Base-by-base conservation (phyloP, 345 rosid species). In the Anastatica hierochuntica region DNA sequence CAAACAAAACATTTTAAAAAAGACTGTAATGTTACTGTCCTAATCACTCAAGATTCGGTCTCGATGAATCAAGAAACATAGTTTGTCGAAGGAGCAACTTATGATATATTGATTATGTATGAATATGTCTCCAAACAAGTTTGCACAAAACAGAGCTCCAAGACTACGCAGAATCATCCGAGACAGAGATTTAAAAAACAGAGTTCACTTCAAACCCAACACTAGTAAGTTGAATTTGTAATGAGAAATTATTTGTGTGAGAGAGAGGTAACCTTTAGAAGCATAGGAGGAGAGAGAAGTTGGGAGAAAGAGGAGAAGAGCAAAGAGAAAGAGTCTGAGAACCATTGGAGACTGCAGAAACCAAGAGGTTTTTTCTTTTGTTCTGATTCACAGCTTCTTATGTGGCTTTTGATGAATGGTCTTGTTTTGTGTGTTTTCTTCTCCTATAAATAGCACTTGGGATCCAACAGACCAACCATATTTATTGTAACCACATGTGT, bases 371-470 rank as follows among this genome's bases (percentile, higher is more conserved):
- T 14, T n/a, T n/a, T n/a, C n/a, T n/a, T n/a, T n/a, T n/a, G n/a
- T 64, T 35, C 49, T 69, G 58, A 29, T 36, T 41, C n/a, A n/a
- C 60, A 55, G 30, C 64, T 53, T 60, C 69, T 56, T 60, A 73
- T 68, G 73, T 74, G 81, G 79, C 72, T 73, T 31, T 47, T 68
- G 31, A 58, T 60, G 77, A 68, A 60, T 82, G 85, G 85, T 51
- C 81, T 75, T 65, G 72, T 46, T 72, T 53, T 72, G 53, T 63
- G 80, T 56, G 76, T n/a, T 31, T 43, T 49, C 58, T 46, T 40
- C 67, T 45, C 39, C 61, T 59, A 60, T 67, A 60, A 38, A 60
- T 60, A 59, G 53, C 46, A 60, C 66, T 58, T 45, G 11, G 23
- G 60, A 67, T 60, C 60, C 55, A 59, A 31, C 66, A 45, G 16